phyloP scores from a whole-genome alignment of 108 stramenopile species.

The Schizochytrium sp. region DNA sequence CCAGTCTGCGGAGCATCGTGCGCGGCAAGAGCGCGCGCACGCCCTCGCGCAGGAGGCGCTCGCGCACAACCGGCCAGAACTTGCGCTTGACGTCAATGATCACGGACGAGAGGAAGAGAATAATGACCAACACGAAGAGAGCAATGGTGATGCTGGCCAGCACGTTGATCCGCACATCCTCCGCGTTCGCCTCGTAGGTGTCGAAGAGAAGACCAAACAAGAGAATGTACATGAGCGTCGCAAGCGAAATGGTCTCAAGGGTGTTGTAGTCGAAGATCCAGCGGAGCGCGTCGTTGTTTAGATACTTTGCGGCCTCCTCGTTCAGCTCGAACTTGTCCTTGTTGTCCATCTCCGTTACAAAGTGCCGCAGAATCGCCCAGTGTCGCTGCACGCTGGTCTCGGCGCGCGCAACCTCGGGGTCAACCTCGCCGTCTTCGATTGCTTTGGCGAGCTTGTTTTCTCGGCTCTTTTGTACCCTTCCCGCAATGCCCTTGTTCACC shows the following conservation, averaged over 20 bases:
- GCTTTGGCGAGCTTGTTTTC: background rate
- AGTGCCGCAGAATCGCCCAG: background rate
- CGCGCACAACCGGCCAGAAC: background rate
- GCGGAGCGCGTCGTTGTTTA: background rate
- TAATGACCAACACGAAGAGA: background rate
- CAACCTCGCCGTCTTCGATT: background rate
- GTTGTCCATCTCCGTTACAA: background rate
- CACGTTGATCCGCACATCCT: background rate
- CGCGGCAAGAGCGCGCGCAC: background rate
- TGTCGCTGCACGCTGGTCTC: background rate
- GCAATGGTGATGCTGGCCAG: background rate
- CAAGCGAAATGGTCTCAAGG: background rate
- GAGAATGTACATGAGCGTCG: constrained; percentile 4
- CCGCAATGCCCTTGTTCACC: background rate
- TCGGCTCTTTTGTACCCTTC: background rate
- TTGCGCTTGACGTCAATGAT: constrained; percentile 12
- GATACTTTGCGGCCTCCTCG: constrained; percentile 1
- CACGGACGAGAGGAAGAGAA: constrained; percentile 6
- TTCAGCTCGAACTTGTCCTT: constrained; percentile 13
- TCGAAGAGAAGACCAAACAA: background rate
- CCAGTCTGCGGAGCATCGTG: background rate
- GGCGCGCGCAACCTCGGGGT: background rate
- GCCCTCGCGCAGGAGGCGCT: background rate
- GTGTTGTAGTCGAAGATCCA: constrained; percentile 19
- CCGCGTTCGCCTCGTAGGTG: background rate